phyloP scores from a whole-genome alignment of 441 rosid species.

The Biscutella laevigata region DNA sequence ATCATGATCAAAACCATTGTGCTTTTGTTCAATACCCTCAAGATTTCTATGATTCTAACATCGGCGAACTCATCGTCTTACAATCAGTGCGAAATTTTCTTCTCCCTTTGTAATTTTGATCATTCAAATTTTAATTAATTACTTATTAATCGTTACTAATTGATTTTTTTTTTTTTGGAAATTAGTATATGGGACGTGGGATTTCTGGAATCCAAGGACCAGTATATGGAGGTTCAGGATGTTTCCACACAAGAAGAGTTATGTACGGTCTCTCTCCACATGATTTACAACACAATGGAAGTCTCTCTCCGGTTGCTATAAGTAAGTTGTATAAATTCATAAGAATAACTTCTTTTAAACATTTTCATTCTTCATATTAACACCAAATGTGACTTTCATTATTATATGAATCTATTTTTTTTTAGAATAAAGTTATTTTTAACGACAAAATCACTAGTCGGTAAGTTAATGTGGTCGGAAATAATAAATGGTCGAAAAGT shows the following conservation, averaged over 20 bases:
- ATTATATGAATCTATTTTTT: no score
- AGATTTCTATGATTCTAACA: slow-evolving; percentile 18
- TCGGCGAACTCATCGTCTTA: slow-evolving; percentile 13
- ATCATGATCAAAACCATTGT: background rate
- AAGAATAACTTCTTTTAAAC: no score
- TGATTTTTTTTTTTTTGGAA: background rate
- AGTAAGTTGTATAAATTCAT: no score
- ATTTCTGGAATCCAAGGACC: slow-evolving; percentile 54
- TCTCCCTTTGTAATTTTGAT: no score
- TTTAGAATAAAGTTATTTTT: no score
- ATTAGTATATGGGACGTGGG: slow-evolving; percentile 32
- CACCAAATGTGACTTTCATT: no score
- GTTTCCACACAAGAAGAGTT: slow-evolving; percentile 48
- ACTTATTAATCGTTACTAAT: background rate
- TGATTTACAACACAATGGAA: slow-evolving; percentile 19
- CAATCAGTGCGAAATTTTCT: background rate
- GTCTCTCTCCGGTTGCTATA: slow-evolving; percentile 2
- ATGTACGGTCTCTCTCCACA: slow-evolving; percentile 34
- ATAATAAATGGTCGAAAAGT: no score
- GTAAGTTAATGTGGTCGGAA: no score
- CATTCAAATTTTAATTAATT: no score
- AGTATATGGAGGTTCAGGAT: slow-evolving; percentile 42
- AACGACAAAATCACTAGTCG: no score
- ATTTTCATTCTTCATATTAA: no score
- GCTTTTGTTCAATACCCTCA: slow-evolving; percentile 29